Percentiles rank a stretch among this genome's conserved stretches.
Conservation (phyloP, 2,329 filamentous ascomycete species). For the Pezicula neosporulosa region DNA sequence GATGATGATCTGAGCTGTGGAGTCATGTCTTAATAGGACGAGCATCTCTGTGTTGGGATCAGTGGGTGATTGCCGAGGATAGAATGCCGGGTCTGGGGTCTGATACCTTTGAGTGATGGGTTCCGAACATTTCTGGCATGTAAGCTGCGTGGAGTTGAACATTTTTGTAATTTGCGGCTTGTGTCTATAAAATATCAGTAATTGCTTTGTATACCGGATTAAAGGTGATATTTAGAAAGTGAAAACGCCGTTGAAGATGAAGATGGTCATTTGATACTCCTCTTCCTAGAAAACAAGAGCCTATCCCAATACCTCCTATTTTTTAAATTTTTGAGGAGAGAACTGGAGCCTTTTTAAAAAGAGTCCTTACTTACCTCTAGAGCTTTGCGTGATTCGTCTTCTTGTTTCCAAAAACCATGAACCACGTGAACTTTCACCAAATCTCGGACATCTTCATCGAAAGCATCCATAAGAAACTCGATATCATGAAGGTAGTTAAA, state of each 20-base stretch:
- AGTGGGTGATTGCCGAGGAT: neutral
- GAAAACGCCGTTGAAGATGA: neutral
- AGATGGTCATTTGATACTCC: neutral
- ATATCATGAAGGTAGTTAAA: slow-evolving; percentile 55
- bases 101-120: slow-evolving; percentile 56
- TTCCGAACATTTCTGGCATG: slow-evolving; percentile 82
- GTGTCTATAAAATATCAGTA: slow-evolving; percentile 46
- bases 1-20: slow-evolving; percentile 73
- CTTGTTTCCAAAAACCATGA: slow-evolving; percentile 65
- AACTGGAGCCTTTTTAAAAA: neutral
- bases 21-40: slow-evolving; percentile 74
- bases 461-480: slow-evolving; percentile 52
- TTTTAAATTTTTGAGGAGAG: too few species aligned
- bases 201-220: neutral
- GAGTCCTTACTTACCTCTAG: slow-evolving; percentile 38
- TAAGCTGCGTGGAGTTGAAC: slow-evolving; percentile 69
- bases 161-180: slow-evolving; percentile 60
- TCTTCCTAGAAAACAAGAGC: neutral
- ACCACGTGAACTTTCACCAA: slow-evolving; percentile 54
- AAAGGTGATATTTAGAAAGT: neutral
- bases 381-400: slow-evolving; percentile 48
- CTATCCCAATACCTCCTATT: too few species aligned
- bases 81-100: neutral
- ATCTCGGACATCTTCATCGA: slow-evolving; percentile 51
- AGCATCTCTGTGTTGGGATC: slow-evolving; percentile 70